These are phyloP conservation scores for Ophiocordyceps camponoti-saundersi DNA, from an alignment of 2,329 filamentous ascomycete genomes.

Conservation along the genomic window DNA sequence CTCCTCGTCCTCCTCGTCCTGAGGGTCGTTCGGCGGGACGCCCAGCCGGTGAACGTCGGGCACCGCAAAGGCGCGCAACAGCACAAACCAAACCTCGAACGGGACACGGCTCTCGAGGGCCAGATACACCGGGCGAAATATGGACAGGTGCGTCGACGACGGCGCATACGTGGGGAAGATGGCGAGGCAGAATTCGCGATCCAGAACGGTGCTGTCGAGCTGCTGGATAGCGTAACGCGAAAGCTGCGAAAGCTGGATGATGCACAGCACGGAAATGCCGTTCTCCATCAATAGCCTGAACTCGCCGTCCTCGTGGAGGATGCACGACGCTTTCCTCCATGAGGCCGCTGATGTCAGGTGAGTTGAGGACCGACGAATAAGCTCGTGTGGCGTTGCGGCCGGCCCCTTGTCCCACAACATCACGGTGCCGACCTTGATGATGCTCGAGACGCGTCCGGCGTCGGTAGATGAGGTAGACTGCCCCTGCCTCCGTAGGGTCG, in stretches of 20 bases:
- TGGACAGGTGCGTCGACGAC: slow-evolving; percentile 52
- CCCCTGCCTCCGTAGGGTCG: slow-evolving; percentile 25
- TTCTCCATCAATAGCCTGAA: slow-evolving; percentile 81
- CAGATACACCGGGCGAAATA: slow-evolving; percentile 78
- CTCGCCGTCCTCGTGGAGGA: slow-evolving; percentile 85
- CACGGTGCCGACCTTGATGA: slow-evolving; percentile 91
- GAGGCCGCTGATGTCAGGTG: slow-evolving; percentile 37
- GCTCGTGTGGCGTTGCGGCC: slow-evolving; percentile 34
- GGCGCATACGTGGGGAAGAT: slow-evolving; percentile 88
- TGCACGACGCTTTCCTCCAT: slow-evolving; percentile 84
- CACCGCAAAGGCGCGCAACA: slow-evolving; percentile 78
- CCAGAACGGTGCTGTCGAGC: slow-evolving; percentile 75
- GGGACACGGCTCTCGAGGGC: slow-evolving; percentile 72
- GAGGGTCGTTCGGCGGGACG: slow-evolving; percentile 14
- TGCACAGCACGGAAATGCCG: slow-evolving; percentile 62
- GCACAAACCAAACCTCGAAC: slow-evolving; percentile 96
- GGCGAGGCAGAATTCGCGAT: slow-evolving; percentile 85
- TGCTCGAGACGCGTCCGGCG: slow-evolving; percentile 32
- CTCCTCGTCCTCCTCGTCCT: slow-evolving; percentile 22
- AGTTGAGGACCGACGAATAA: slow-evolving; percentile 39
- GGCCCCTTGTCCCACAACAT: slow-evolving; percentile 75
- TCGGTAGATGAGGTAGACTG: slow-evolving; percentile 9
- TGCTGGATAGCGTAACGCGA: slow-evolving; percentile 83
- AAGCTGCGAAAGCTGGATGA: slow-evolving; percentile 76
- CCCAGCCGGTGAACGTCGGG: slow-evolving; percentile 70